Percentiles rank a stretch among this genome's conserved stretches.
These are phyloP conservation scores for Brachypodium distachyon DNA, from an alignment of 202 grass and related monocot genomes.

Conservation along the genomic window DNA sequence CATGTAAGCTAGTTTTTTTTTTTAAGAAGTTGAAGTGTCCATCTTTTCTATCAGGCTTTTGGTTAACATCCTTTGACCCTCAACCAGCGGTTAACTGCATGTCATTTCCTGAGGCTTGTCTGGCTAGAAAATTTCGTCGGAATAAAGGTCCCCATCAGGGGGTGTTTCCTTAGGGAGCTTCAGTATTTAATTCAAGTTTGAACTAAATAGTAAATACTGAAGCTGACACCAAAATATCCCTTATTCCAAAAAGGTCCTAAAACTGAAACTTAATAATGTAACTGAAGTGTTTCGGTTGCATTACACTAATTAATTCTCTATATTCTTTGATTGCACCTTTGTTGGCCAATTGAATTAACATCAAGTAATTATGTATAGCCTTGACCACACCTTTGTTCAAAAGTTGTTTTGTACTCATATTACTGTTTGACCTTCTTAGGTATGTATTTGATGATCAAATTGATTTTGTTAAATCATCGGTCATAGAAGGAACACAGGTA, in stretches of 20 bases:
- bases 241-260: background rate
- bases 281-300: background rate
- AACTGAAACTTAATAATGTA: background rate
- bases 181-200: background rate
- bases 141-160: background rate
- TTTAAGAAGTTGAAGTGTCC: no score
- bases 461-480: slow-evolving; percentile 86
- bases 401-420: background rate
- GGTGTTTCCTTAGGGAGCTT: background rate
- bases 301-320: background rate
- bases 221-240: background rate
- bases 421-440: slow-evolving; percentile 30
- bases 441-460: slow-evolving; percentile 90
- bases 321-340: background rate
- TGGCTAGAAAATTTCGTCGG: background rate
- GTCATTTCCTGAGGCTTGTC: background rate
- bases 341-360: background rate
- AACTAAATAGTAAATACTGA: background rate
- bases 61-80: no score
- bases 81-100: background rate
- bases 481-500: slow-evolving; percentile 77
- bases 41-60: no score
- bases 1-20: background rate
- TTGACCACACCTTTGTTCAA: background rate
- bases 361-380: background rate